Conservation (phyloP, 306 rosid species). For the Citrullus amarus region DNA sequence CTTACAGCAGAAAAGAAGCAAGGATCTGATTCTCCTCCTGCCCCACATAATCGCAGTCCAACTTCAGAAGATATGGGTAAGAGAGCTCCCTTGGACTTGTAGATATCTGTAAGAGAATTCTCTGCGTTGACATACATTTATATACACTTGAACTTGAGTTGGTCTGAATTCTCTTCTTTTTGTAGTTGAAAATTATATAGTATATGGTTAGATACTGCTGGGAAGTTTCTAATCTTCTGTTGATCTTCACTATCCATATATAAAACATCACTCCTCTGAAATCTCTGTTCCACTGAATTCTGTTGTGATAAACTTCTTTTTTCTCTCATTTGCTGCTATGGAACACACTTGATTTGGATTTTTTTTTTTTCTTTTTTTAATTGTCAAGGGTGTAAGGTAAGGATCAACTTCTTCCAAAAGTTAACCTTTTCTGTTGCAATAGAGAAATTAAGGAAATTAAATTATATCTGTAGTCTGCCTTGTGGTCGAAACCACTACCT, state of each 20-base stretch:
- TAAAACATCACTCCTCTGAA: not conserved
- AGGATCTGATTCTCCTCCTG: slow-evolving; percentile 60
- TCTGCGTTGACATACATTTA: not conserved
- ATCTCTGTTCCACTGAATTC: not conserved
- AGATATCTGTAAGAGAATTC: not conserved
- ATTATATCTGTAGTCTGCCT: not conserved
- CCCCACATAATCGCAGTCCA: slow-evolving; percentile 40
- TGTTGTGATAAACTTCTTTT: not conserved
- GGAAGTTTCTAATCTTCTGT: not conserved
- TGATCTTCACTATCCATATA: not conserved
- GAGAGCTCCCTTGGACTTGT: slow-evolving; percentile 13
- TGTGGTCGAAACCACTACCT: not conserved
- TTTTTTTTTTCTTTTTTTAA: not conserved
- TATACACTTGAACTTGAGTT: not conserved
- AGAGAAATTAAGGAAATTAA: not conserved
- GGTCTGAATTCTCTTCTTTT: not conserved
- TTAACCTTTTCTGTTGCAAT: not conserved
- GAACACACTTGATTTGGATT: not conserved
- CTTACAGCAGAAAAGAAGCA: slow-evolving; percentile 83
- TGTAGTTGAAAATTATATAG: not conserved
- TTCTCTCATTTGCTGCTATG: not conserved
- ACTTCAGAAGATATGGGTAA: slow-evolving; percentile 49
- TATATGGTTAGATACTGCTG: not conserved
- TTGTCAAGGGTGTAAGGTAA: not conserved
- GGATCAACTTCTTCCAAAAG: not conserved